These are phyloP conservation scores for Blastocystis sp. DNA, from an alignment of 352 stramenopile species.

Conservation along the genomic window DNA sequence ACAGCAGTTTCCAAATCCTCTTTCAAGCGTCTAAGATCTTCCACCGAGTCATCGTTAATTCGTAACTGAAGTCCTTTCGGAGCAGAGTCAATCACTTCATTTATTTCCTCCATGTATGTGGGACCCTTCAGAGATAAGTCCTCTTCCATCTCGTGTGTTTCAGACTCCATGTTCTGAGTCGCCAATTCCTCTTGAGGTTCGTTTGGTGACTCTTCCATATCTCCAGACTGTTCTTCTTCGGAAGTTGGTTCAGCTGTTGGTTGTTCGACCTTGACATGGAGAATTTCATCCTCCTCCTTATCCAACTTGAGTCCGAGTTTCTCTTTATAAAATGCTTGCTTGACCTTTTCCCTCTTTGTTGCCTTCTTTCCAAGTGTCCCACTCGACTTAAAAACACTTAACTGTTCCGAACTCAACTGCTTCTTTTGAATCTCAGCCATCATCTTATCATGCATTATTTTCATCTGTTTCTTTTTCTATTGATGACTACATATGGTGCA, in stretches of 20 bases:
- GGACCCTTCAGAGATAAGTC: background rate
- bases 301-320: slow-evolving; percentile 51
- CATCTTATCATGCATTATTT: slow-evolving; percentile 46
- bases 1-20: slow-evolving; percentile 67
- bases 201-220: background rate
- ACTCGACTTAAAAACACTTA: slow-evolving; percentile 37
- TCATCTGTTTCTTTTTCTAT: slow-evolving; percentile 53
- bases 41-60: slow-evolving; percentile 51
- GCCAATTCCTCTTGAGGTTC: slow-evolving; percentile 12
- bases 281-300: background rate
- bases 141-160: background rate
- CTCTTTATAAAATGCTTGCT: slow-evolving; percentile 61
- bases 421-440: slow-evolving; percentile 58
- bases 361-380: slow-evolving; percentile 56
- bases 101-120: slow-evolving; percentile 36
- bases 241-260: background rate
- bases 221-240: background rate
- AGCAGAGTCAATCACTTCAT: background rate
- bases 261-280: slow-evolving; percentile 13
- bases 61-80: background rate
- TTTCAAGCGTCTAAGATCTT: slow-evolving; percentile 66
- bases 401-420: slow-evolving; percentile 23
- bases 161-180: background rate
- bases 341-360: slow-evolving; percentile 36
- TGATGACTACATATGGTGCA: slow-evolving; percentile 15